These are phyloP conservation scores for Cutaneotrichosporon mucoides DNA, from an alignment of 1,284 basidiomycete species.

Conservation along the genomic window DNA sequence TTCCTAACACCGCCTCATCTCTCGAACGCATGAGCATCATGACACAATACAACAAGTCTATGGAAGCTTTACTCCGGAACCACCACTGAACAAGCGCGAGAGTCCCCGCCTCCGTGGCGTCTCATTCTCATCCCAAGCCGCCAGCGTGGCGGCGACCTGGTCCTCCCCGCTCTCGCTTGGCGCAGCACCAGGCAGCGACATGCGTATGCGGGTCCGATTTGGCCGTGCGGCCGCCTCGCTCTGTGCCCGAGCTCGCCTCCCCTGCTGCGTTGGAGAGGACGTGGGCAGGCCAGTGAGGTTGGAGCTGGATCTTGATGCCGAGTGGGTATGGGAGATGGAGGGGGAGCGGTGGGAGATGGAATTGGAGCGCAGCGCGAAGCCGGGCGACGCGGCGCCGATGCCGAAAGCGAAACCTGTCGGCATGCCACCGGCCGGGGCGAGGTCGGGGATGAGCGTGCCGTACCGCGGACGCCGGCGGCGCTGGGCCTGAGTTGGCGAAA, in stretches of 20 bases:
- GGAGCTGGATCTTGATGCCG: background rate
- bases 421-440: slow-evolving; percentile 26
- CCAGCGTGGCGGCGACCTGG: background rate
- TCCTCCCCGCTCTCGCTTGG: background rate
- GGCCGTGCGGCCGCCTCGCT: background rate
- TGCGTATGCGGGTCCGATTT: background rate
- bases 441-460: slow-evolving; percentile 47
- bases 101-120: background rate
- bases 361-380: slow-evolving; percentile 43
- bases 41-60: background rate
- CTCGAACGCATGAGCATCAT: too few species aligned
- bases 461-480: slow-evolving; percentile 28
- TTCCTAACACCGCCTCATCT: too few species aligned
- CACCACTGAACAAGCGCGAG: background rate
- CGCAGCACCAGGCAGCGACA: background rate
- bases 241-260: background rate
- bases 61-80: background rate
- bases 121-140: slow-evolving; percentile 1
- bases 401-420: slow-evolving; percentile 49
- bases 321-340: background rate
- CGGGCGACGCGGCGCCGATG: slow-evolving; percentile 48
- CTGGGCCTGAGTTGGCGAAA: slow-evolving; percentile 23
- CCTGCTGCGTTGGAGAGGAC: background rate
- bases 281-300: background rate
- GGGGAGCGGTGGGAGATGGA: slow-evolving; percentile 15